phyloP scores from a whole-genome alignment of 305 asterid genomes.

The Fraxinus xanthoxyloides region DNA sequence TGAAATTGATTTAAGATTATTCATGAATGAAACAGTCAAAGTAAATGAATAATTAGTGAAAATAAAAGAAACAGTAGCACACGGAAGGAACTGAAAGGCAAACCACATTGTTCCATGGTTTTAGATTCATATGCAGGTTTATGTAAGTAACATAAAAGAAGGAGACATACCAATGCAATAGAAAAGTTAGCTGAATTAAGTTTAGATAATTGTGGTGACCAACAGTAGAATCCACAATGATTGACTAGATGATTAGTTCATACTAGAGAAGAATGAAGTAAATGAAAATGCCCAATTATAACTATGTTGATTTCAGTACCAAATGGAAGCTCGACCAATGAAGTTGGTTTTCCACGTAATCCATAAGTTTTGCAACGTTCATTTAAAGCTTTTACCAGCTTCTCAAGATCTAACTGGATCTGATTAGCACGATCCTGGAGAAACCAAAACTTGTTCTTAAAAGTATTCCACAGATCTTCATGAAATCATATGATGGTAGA shows the following conservation, averaged over 20 bases:
- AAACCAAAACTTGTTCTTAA: slow-evolving; percentile 23
- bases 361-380: slow-evolving; percentile 98
- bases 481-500: slow-evolving; percentile 16
- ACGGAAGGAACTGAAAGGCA: not conserved
- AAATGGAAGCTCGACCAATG: slow-evolving; percentile 94
- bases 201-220: not conserved
- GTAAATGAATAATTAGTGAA: not conserved
- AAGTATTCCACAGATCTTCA: slow-evolving; percentile 20
- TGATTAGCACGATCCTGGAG: slow-evolving; percentile 71
- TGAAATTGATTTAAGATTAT: not conserved
- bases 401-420: slow-evolving; percentile 81
- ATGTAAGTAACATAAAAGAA: not conserved
- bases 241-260: not conserved
- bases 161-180: not conserved
- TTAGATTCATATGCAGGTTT: not conserved
- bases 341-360: slow-evolving; percentile 85
- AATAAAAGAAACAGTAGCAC: not conserved
- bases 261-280: slow-evolving; percentile 16
- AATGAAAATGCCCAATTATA: slow-evolving; percentile 8
- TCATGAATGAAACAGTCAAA: not conserved
- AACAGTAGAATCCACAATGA: slow-evolving; percentile 4
- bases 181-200: not conserved
- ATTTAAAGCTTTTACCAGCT: slow-evolving; percentile 71
- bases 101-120: not conserved
- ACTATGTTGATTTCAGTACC: slow-evolving; percentile 44